Base-by-base conservation (phyloP, 805 yeast species). In the Tetrapisispora iriomotensis region DNA sequence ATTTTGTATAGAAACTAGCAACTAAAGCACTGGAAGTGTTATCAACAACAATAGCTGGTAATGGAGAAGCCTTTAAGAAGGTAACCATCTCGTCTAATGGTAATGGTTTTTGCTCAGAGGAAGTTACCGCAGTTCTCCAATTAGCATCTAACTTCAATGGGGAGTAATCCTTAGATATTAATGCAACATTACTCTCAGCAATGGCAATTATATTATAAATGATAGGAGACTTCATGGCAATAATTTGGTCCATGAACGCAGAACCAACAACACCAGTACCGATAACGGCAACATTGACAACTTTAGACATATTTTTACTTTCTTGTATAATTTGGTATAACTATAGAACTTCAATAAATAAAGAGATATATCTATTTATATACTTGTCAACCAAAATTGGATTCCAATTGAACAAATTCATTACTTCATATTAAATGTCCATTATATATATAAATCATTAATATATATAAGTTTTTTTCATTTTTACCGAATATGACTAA, bases 181-280 rank as follows among this genome's bases (percentile, higher is more conserved):
- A 62, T 18, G 94, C 82, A 50, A 76, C 79, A 38, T 70, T 63
- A 24, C 94, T 74, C 42, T 84, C 78, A 34, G 96, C 85, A 45
- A 92, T 72, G 48, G 83, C 72, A 37, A 90, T 77, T 32, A 92
- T 82, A 50, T 86, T 82, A 68, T 79, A 85, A 26, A 68, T 65
- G 52, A 83, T 75, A 19, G 75, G 55, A n/a, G 80, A 61, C 49
- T 75, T 73, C 47, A 84, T 63, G 42, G 68, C 66, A 38, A 72
- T 68, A 56, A 90, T 74, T 67, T 90, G 98, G 63, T 73, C 74
- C 61, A 92, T 68, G 67, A 87, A 86, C 37, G 95, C 84, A 20
- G 92, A 73, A 44, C 98, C 98, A 45, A 92, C 97, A 37, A 90
- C 92, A 54, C 98, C 98, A 39, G 96, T 79, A 39, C 88, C 88